Evolutionary conservation across 2,329 filamentous ascomycete genomes (phyloP), one percentile per base, ranked within the genome.

Genomic region (Ophiocordyceps camponoti-floridani): DNA sequence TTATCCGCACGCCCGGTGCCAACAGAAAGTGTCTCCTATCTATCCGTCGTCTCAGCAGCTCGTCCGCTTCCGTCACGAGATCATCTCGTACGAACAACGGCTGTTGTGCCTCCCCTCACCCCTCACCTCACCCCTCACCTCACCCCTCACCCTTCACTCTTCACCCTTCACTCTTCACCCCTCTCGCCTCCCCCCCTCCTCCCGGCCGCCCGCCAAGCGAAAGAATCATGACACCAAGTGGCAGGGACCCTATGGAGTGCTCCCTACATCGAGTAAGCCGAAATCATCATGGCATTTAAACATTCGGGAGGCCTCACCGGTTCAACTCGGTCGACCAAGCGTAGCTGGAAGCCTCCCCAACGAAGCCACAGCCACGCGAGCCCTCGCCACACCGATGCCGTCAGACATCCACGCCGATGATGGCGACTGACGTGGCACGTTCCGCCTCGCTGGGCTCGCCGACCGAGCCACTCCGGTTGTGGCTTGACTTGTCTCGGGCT

Each of bases 401-500:
- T 48, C 45, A 50, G 44, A 49, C 45, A 30, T 23, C 23, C 23
- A 23, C 3, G 35, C 26, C 44, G 33, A 28, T 45, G 18, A 41
- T 42, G 43, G 48, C 43, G 27, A 40, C 46, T 63, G 64, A 67
- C 65, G 65, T 68, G 65, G 63, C 65, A 63, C 49, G 46, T 53
- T 47, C 51, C 51, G 49, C 56, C 56, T 58, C 55, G 58, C 58
- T 58, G 56, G 50, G 49, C 35, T 37, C 35, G 35, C 14, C 35
- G 35, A 38, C n/a, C 35, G 12, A 23, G 23, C 23, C 23, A 23
- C 23, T 5, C 23, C 23, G 35, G 35, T 16, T 38, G 35, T 38
- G 35, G 35, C 35, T 38, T 38, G 35, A 37, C 35, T 8, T 30
- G 28, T 30, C 28, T 30, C 28, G 28, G 28, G 28, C 28, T 30